These are phyloP conservation scores for Alternaria sp. DNA, from an alignment of 2,329 filamentous ascomycete species.

Conservation along the genomic window DNA sequence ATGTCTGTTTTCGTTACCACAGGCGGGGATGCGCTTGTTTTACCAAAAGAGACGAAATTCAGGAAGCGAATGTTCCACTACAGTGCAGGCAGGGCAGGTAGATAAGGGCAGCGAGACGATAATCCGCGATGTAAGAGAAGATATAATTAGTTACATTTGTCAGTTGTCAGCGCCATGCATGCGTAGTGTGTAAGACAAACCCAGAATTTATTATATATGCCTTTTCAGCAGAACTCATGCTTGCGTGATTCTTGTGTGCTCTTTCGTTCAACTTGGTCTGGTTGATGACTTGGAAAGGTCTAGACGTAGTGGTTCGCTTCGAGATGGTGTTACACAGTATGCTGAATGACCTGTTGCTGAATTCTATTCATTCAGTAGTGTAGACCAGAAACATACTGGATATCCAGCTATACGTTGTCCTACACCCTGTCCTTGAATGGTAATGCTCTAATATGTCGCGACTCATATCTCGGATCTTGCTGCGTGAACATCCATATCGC, in stretches of 20 bases:
- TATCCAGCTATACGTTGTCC: neutral
- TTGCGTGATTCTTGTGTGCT: neutral
- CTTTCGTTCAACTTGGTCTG: neutral
- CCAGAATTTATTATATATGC: neutral
- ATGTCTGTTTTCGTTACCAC: conserved; percentile 29
- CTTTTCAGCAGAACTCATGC: neutral
- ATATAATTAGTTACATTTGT: conserved; percentile 5
- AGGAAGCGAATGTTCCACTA: conserved; percentile 20
- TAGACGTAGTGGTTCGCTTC: neutral
- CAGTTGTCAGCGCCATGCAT: conserved; percentile 8
- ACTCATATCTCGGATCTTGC: neutral
- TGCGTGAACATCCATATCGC: neutral
- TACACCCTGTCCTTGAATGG: too few relatives aligned
- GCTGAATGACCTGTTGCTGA: neutral
- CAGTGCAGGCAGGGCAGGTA: conserved; percentile 21
- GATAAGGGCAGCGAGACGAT: conserved; percentile 26
- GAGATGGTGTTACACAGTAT: neutral
- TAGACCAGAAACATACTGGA: neutral
- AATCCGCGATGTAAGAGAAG: conserved; percentile 9
- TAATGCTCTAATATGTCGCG: neutral
- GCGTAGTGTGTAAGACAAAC: neutral
- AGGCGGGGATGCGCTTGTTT: conserved; percentile 12
- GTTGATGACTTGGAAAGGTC: neutral
- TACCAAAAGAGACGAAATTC: conserved; percentile 13
- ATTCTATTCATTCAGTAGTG: neutral